Conservation (phyloP, 257 asterid species). For the Solanum pimpinellifolium region DNA sequence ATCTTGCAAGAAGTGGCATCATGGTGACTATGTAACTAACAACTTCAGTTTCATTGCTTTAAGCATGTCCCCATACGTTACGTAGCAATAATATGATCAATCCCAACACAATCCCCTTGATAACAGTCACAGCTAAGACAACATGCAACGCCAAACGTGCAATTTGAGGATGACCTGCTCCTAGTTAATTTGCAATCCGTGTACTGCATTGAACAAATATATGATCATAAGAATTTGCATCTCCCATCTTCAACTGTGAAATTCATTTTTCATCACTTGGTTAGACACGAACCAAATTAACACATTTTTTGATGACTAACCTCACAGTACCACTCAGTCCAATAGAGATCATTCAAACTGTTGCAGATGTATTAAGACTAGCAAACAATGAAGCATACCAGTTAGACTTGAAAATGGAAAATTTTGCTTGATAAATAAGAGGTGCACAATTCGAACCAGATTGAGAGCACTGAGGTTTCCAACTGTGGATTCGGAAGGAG, state of each 20-base stretch:
- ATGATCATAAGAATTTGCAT: background rate
- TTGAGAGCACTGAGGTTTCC: constrained; percentile 77
- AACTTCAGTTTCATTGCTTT: constrained; percentile 47
- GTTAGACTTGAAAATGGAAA: background rate
- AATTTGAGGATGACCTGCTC: constrained; percentile 48
- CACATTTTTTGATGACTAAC: constrained; percentile 13
- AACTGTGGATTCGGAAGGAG: constrained; percentile 73
- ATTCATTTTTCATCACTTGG: background rate
- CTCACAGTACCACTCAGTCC: constrained; percentile 78
- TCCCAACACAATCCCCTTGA: constrained; percentile 42
- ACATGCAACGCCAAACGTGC: constrained; percentile 49
- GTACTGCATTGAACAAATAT: background rate
- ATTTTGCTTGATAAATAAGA: background rate
- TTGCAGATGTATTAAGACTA: constrained; percentile 62
- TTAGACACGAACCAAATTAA: background rate
- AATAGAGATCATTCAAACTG: constrained; percentile 73
- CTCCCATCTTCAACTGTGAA: background rate
- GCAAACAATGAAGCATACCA: background rate
- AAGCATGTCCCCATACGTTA: constrained; percentile 54
- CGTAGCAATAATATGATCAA: constrained; percentile 30
- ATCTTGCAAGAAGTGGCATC: constrained; percentile 64
- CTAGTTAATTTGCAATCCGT: constrained; percentile 37
- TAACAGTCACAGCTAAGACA: constrained; percentile 33
- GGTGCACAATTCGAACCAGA: constrained; percentile 25
- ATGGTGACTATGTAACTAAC: constrained; percentile 41